Evolutionary conservation across 352 stramenopile species (phyloP), one percentile per base, ranked within the genome.

Genomic region (Phytophthora constricta): DNA sequence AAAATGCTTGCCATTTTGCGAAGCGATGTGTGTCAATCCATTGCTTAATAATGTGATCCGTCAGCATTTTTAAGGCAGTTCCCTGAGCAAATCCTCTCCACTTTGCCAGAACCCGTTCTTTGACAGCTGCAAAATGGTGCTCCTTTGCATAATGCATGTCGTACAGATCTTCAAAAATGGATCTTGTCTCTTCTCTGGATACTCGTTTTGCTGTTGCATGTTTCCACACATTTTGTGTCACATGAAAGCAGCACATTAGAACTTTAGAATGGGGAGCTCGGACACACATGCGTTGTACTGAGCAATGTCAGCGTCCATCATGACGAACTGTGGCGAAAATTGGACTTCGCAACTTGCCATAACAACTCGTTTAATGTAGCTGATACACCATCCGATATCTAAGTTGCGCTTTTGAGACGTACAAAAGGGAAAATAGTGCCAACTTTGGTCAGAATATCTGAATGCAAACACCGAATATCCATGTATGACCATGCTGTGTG

Each of bases 161-260:
- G n/a, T 65, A 65, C 19, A 52, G 22, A 28, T 49, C 45, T 1
- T 3, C 22, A 41, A 63, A 50, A 8, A 56, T 22, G 31, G 31
- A 4, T 5, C 41, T 17, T 20, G 45, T 43, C 39, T 64, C 57
- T 4, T 20, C 10, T 16, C 25, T 8, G 17, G 4, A 5, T 9
- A 64, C 57, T 42, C 20, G 14, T 13, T 33, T 31, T 7, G 2
- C 22, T 31, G n/a, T 14, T 11, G 25, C n/a, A 27, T 55, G 47
- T 11, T 50, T 58, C 47, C 47, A 52, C 8, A 58, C 47, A 14
- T 65, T 65, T 37, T 53, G 26, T 20, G 37, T 37, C 0, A 65
- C 27, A 17, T 65, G 42, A 20, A 58, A 65, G 46, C 47, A 52
- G 19, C 47, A 65, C 45, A 53, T 52, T 8, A 58, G 17, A 7